Conservation (phyloP, 163 green algal species). For the Botryococcus braunii region DNA sequence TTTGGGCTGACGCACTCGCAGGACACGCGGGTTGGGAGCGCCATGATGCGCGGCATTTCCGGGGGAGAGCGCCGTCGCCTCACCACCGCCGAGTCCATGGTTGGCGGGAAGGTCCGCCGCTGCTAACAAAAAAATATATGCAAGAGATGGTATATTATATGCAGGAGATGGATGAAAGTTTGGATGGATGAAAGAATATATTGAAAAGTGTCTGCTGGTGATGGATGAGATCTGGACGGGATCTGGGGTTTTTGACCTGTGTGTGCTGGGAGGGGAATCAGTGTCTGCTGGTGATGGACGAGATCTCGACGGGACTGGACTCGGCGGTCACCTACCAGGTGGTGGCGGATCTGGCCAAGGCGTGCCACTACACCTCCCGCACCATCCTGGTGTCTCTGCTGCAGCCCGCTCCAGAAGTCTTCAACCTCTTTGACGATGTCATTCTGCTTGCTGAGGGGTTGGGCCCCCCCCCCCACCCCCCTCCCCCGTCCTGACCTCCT, state of each 20-base stretch:
- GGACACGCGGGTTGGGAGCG: constrained; percentile 29
- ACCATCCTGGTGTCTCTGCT: constrained; percentile 46
- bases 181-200: no score
- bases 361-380: constrained; percentile 18
- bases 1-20: constrained; percentile 17
- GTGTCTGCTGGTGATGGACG: constrained; percentile 31
- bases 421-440: constrained; percentile 56
- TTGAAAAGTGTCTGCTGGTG: no score
- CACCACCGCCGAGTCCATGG: constrained; percentile 42
- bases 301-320: constrained; percentile 50
- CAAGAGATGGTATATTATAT: no score
- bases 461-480: no score
- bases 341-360: constrained; percentile 13
- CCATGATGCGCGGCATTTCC: constrained; percentile 28
- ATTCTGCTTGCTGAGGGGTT: constrained; percentile 55
- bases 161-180: no score
- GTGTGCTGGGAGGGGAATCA: no score
- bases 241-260: no score
- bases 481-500: no score
- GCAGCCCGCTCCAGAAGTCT: constrained; percentile 57
- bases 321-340: constrained; percentile 43
- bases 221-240: no score
- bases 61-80: constrained; percentile 44
- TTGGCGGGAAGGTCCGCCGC: constrained; percentile 21
- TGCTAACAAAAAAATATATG: no score